Evolutionary conservation across 2,329 filamentous ascomycete genomes (phyloP), one percentile per base, ranked within the genome.

Genomic region (Phyllosticta citribraziliensis): DNA sequence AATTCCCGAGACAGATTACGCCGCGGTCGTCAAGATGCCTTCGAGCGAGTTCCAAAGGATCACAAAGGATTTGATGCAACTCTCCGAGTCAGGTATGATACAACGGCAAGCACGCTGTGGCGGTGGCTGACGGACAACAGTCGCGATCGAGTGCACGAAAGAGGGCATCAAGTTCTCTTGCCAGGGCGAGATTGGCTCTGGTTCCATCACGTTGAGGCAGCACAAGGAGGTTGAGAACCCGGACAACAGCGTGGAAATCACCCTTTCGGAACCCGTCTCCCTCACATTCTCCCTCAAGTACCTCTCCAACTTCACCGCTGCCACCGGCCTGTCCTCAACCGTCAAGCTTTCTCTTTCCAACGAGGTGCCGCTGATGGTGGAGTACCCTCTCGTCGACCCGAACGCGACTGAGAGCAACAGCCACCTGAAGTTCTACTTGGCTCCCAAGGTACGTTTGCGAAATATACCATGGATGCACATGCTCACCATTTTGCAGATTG

Each of bases 241-340:
- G 55, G 84, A 89, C 10, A 81, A 88, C 72, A 89, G 92, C 72
- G 88, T 97, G 69, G 84, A 90, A 66, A 97, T 99, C 75, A 86
- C 91, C 72, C 85, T 99, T 64, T 88, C 85, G 50, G 95, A 99
- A 80, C 91, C 94, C 57, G 94, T 99, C 64, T 83, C 89, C 40
- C 84, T 99, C 65, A 97, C 93, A 56, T 99, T 99, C 81, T 97
- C 94, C 35, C 88, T 99, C 70, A 99, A 99, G 81, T 99, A 99
- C 79, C 87, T 99, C 2, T 90, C 96, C 82, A 97, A 97, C 84
- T 99, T 99, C 81, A 97, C 94, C 88, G 99, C 99, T 81, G 95
- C 95, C 35, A 88, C 91, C 65, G 87, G 85, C 58, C 81, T 99
- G 64, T 93, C 92, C 50, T 80, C 76, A 67, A 82, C 84, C 67